Percentiles rank a stretch among this genome's conserved stretches.
These are phyloP conservation scores for Orobanche coerulescens DNA, from an alignment of 257 asterid species.

Conservation along the genomic window DNA sequence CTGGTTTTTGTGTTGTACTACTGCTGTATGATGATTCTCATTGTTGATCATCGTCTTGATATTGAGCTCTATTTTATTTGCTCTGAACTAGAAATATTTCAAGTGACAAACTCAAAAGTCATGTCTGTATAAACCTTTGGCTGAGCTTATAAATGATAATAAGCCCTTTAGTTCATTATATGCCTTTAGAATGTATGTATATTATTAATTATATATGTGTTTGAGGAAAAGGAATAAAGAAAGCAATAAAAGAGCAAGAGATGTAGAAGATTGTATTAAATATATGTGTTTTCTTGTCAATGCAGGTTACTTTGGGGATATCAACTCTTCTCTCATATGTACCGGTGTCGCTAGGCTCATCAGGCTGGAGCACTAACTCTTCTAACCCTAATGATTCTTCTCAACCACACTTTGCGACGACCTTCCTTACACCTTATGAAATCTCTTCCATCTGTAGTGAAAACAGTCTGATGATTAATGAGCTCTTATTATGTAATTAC, in stretches of 20 bases:
- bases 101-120: neutral
- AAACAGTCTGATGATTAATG: conserved; percentile 29
- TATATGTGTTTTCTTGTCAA: neutral
- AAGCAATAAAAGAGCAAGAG: no score
- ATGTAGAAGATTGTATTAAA: neutral
- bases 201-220: no score
- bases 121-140: neutral
- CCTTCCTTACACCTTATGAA: conserved; percentile 73
- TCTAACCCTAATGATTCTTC: conserved; percentile 65
- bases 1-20: neutral
- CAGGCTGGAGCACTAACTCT: conserved; percentile 98
- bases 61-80: neutral
- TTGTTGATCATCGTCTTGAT: neutral
- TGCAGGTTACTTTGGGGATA: conserved; percentile 78
- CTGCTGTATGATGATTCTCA: neutral
- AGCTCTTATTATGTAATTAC: neutral
- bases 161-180: neutral
- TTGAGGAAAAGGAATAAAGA: no score
- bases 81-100: neutral
- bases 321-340: conserved; percentile 71
- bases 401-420: conserved; percentile 78
- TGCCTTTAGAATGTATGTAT: neutral
- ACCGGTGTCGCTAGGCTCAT: conserved; percentile 89
- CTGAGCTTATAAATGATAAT: neutral
- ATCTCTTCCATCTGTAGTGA: conserved; percentile 53